A percentile compares a stretch with the other conserved stretches of the same genome.
These are phyloP conservation scores for Fusarium sp. DNA, from an alignment of 2,329 filamentous ascomycete genomes.

Conservation along the genomic window DNA sequence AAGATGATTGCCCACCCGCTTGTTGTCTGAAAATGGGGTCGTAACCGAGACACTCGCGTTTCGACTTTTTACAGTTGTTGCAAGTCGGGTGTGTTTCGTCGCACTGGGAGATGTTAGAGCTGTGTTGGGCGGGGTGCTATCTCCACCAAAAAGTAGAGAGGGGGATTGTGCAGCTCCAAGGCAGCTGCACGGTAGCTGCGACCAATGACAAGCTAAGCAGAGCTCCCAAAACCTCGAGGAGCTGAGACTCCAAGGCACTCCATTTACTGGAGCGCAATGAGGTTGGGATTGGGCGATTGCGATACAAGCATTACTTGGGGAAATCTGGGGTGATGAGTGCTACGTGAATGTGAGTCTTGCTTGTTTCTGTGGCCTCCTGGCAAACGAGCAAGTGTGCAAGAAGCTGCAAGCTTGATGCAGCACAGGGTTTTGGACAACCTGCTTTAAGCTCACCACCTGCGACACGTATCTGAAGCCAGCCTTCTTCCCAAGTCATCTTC, in stretches of 20 bases:
- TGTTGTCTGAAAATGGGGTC: conserved; percentile 86
- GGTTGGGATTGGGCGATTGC: conserved; percentile 6
- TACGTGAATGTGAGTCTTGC: conserved; percentile 36
- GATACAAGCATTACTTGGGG: conserved; percentile 31
- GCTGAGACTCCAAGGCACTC: conserved; percentile 2
- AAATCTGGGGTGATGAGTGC: conserved; percentile 30
- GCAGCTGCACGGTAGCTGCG: conserved; percentile 14
- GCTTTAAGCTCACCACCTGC: conserved; percentile 18
- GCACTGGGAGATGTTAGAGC: conserved; percentile 64
- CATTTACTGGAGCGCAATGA: not conserved
- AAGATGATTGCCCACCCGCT: conserved; percentile 76
- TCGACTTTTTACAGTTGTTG: conserved; percentile 89
- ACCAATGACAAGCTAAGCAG: conserved; percentile 28
- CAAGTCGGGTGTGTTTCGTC: conserved; percentile 95
- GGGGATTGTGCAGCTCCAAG: conserved; percentile 21
- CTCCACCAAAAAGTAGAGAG: conserved; percentile 31
- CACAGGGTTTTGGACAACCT: conserved; percentile 23
- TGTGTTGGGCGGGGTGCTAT: conserved; percentile 28
- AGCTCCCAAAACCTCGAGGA: conserved; percentile 18
- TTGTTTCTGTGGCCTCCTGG: conserved; percentile 32
- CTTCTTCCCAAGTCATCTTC: conserved; percentile 17
- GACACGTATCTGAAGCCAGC: conserved; percentile 18
- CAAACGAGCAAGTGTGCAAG: conserved; percentile 30
- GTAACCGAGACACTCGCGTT: conserved; percentile 86
- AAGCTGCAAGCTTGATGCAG: conserved; percentile 31